Conservation (phyloP, 495 filamentous ascomycete genomes). For the Penicillium coprophilum region DNA sequence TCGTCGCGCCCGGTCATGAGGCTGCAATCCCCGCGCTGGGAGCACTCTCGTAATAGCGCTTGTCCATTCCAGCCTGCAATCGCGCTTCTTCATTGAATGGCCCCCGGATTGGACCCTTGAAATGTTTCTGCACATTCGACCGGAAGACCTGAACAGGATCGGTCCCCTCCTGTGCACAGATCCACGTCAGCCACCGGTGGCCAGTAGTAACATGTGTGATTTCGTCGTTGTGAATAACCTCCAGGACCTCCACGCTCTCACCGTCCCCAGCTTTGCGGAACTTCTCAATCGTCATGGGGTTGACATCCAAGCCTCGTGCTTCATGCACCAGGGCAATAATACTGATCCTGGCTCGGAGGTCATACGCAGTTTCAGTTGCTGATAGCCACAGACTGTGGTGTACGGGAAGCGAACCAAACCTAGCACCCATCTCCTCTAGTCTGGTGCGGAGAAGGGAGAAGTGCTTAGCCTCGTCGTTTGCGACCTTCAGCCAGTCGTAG, state of each 20-base stretch:
- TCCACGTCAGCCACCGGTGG: conserved; percentile 54
- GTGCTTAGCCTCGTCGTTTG: conserved; percentile 54
- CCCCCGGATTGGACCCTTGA: conserved; percentile 45
- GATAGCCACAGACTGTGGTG: conserved; percentile 54
- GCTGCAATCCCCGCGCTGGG: conserved; percentile 12
- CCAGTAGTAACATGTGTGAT: conserved; percentile 58
- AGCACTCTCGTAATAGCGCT: conserved; percentile 42
- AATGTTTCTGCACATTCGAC: conserved; percentile 48
- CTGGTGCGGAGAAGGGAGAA: conserved; percentile 52
- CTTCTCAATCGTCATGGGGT: conserved; percentile 55
- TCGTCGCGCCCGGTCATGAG: conserved; percentile 4
- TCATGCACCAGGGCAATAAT: conserved; percentile 55
- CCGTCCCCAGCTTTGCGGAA: conserved; percentile 47
- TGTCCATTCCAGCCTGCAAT: conserved; percentile 50
- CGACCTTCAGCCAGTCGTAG: conserved; percentile 56
- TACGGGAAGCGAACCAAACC: conserved; percentile 51
- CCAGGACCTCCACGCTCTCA: conserved; percentile 47
- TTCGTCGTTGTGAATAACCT: conserved; percentile 54
- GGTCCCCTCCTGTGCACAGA: conserved; percentile 49
- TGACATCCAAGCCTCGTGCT: conserved; percentile 53
- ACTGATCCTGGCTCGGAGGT: conserved; percentile 52
- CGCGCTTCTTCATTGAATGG: conserved; percentile 53
- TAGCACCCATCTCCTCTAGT: conserved; percentile 50
- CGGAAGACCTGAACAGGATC: conserved; percentile 54
- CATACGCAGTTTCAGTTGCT: conserved; percentile 45